Percentiles rank a stretch among this genome's conserved stretches.
phyloP scores from a whole-genome alignment of 371 early-diverging fungal species.

The Apophysomyces sp. region DNA sequence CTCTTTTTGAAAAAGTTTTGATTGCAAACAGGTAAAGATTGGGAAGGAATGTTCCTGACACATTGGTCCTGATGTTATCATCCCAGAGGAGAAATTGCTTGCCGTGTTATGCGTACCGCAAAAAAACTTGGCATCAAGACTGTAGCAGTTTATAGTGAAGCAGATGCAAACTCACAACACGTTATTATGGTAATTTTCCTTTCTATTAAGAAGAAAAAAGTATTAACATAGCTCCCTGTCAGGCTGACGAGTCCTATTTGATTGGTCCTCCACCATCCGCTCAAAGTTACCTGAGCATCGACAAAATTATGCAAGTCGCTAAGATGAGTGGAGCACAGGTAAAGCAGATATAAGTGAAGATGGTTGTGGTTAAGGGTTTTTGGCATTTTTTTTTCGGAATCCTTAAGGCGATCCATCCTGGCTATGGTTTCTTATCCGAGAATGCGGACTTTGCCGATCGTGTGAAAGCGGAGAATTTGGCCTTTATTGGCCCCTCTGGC shows the following conservation, averaged over 20 bases:
- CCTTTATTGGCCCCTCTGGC: slow-evolving; percentile 94
- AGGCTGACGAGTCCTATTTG: slow-evolving; percentile 93
- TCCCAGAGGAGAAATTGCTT: slow-evolving; percentile 84
- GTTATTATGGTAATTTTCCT: slow-evolving; percentile 62
- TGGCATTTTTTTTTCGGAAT: background rate
- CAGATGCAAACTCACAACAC: slow-evolving; percentile 84
- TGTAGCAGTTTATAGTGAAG: slow-evolving; percentile 94
- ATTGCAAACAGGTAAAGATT: slow-evolving; percentile 76
- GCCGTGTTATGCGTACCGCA: slow-evolving; percentile 85
- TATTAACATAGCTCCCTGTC: background rate
- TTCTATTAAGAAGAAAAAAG: background rate
- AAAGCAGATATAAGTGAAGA: slow-evolving; percentile 2
- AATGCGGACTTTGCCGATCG: slow-evolving; percentile 88
- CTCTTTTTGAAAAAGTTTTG: slow-evolving; percentile 83
- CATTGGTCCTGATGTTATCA: background rate
- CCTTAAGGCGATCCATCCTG: slow-evolving; percentile 87
- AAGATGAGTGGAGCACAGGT: slow-evolving; percentile 82
- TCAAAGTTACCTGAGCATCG: slow-evolving; percentile 84
- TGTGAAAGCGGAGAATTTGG: slow-evolving; percentile 62
- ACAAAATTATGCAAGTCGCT: slow-evolving; percentile 85
- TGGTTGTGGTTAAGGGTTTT: background rate
- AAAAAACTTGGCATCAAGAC: slow-evolving; percentile 92
- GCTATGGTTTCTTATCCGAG: slow-evolving; percentile 97
- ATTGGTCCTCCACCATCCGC: slow-evolving; percentile 88
- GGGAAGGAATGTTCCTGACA: background rate